Evolutionary conservation across 768 basidiomycete genomes (phyloP).

Genomic region (Lactarius sanguifluus): DNA sequence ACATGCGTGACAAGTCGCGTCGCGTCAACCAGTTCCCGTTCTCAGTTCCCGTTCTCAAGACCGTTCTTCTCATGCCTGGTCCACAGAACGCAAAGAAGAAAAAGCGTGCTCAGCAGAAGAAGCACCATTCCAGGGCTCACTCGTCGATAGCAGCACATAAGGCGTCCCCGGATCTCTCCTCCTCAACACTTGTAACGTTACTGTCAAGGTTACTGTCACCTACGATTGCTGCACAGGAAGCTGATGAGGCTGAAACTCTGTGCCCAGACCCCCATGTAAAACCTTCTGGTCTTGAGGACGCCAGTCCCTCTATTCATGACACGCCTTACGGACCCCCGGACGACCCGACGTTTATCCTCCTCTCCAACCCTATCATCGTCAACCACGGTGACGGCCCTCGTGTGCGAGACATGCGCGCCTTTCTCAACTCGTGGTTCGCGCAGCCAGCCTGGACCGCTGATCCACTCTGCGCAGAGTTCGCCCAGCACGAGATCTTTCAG

Average conservation of each 20-base stretch:
- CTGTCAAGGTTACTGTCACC: background rate
- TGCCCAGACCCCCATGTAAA: background rate
- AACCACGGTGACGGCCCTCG: slow-evolving; percentile 81
- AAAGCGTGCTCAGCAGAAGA: slow-evolving; percentile 39
- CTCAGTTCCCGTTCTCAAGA: background rate
- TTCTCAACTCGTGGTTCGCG: slow-evolving; percentile 66
- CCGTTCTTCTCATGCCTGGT: slow-evolving; percentile 50
- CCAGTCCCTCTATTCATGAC: background rate
- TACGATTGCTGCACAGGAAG: background rate
- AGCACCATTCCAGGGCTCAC: slow-evolving; percentile 33
- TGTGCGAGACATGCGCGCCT: slow-evolving; percentile 63
- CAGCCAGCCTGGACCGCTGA: slow-evolving; percentile 62
- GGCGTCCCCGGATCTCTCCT: background rate
- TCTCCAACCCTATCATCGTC: slow-evolving; percentile 57
- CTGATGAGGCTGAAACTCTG: slow-evolving; percentile 19
- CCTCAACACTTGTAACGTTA: slow-evolving; percentile 9
- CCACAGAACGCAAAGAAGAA: slow-evolving; percentile 56
- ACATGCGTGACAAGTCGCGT: slow-evolving; percentile 18
- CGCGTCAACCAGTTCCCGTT: background rate
- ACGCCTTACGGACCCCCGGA: slow-evolving; percentile 16
- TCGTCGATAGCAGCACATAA: slow-evolving; percentile 9
- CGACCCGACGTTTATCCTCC: slow-evolving; percentile 29
- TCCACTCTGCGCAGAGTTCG: slow-evolving; percentile 73
- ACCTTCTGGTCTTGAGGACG: background rate
- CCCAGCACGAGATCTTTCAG: slow-evolving; percentile 69